Evolutionary conservation across 2,329 filamentous ascomycete species (phyloP), one percentile per base, ranked within the genome.

Genomic region (Ophiostoma triangulosporum): DNA sequence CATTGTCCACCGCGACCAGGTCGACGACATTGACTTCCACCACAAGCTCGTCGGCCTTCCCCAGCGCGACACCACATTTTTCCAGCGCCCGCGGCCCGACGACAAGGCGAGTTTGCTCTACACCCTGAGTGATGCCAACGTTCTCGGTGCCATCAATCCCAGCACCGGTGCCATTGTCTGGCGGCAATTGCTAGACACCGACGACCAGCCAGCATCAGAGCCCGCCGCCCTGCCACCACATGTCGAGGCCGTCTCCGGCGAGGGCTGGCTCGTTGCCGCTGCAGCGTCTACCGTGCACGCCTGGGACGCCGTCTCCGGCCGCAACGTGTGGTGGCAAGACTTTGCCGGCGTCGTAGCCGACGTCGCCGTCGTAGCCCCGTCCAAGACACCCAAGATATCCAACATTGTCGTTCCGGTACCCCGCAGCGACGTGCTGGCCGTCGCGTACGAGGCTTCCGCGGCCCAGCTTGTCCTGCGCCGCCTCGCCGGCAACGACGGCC

Each of bases 101-200:
- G 90, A 91, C 58, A 88, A 87, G 67, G 90, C 90, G 33, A 91
- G 87, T 52, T 76, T 98, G 35, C 76, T 98, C 51, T 98, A 96
- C 67, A 94, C 93, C 0, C 72, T 97, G 45, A 94, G 88, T 59
- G 87, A 96, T 55, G 77, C 89, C 49, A 81, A 83, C 35, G 78
- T 96, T 2, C 69, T 98, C 17, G 93, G 88, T 49, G 91, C 91
- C 1, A 77, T 97, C 48, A 94, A 96, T 62, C 93, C 93, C 1
- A 85, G 83, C 64, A 90, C 84, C 64, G 91, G 93, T 17, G 76
- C 79, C 2, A 65, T 96, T 15, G 78, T 96, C 2, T 98, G 93
- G 93, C 79, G 93, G 53, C 91, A 96, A 63, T 71, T 80, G 52
- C 67, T 95, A 46, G 70, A 73, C 48, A 61, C 69, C 35, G 73